Base-by-base conservation (phyloP, 495 filamentous ascomycete genomes). In the Cudoniella acicularis region DNA sequence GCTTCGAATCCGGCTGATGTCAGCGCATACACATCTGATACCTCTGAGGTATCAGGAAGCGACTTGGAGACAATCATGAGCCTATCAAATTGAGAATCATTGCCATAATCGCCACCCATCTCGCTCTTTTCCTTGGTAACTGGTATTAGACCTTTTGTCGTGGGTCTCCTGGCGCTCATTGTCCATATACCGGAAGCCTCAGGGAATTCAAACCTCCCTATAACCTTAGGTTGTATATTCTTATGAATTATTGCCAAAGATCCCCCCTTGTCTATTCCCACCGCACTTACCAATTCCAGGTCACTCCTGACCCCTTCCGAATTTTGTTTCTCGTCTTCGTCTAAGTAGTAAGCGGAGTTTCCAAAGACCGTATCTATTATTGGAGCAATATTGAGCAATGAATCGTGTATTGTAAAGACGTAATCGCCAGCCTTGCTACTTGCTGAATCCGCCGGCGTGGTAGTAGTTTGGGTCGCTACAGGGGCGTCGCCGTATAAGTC, bases 331-430 rank as follows among this genome's bases (percentile, higher is more conserved):
- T 80, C 76, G 56, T 78, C 77, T 27, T 71, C 71, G 27, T 75
- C 72, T 1, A 74, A 54, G 13, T 77, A 68, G 59, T 68, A 70
- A 13, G 64, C 61, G 16, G 79, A 71, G 54, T 75, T 77, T 25
- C 88, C 86, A 46, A 90, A 72, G 1, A 87, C 82, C 49, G 92
- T 69, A 59, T 88, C 86, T 54, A 81, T 82, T 55, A 96, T 83
- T 16, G 92, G 90, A 0, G 85, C 94, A 52, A 92, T 79, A 67
- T 85, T 96, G 17, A 82, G 65, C 21, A 98, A 75, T 20, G 72
- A 74, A 71, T 98, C 95, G 63, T 93, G 84, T 24, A 94, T 70
- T 51, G 81, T 79, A 62, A 98, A 93, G 36, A 73, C 74, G 57
- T 92, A 88, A 51, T 86, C 84, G 17, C 83, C 85, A 20, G 77